Evolutionary conservation across 2,329 filamentous ascomycete genomes (phyloP).

Genomic region (Chrysoporthe deuterocubensis): DNA sequence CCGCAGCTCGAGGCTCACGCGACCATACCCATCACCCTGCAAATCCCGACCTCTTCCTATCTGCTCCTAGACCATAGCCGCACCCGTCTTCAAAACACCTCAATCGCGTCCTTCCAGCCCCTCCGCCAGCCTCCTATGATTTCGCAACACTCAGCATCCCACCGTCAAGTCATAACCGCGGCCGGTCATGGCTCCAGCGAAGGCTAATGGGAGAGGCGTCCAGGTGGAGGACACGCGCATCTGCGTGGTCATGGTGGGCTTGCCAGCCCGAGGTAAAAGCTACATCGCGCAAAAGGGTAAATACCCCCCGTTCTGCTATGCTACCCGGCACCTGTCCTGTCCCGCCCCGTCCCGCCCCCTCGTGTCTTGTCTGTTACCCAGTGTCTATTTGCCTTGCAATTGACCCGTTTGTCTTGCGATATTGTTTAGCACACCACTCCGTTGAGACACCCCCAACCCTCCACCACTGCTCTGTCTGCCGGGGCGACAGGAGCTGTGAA

Average conservation of each 20-base stretch:
- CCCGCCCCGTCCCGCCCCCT: background rate
- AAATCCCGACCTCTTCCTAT: conserved; percentile 16
- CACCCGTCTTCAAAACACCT: background rate
- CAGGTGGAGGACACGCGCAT: conserved; percentile 96
- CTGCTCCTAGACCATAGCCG: background rate
- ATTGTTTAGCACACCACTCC: conserved; percentile 25
- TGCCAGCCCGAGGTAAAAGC: conserved; percentile 95
- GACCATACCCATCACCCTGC: conserved; percentile 24
- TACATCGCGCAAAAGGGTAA: conserved; percentile 96
- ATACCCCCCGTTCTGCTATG: conserved; percentile 32
- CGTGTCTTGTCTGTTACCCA: background rate
- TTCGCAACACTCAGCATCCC: conserved; percentile 7
- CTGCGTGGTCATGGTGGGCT: conserved; percentile 97
- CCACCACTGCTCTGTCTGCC: conserved; percentile 16
- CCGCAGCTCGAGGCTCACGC: conserved; percentile 19
- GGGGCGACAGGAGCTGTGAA: conserved; percentile 17
- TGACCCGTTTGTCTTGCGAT: conserved; percentile 19
- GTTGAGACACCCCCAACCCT: conserved; percentile 26
- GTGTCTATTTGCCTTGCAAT: background rate
- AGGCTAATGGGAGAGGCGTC: conserved; percentile 70
- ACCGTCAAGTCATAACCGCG: conserved; percentile 12
- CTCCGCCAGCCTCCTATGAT: conserved; percentile 22
- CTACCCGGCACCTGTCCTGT: background rate
- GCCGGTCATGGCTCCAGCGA: conserved; percentile 47
- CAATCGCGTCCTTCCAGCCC: conserved; percentile 11